These are phyloP conservation scores for Ogataea wickerhamii DNA, from an alignment of 805 yeast species.

Conservation along the genomic window DNA sequence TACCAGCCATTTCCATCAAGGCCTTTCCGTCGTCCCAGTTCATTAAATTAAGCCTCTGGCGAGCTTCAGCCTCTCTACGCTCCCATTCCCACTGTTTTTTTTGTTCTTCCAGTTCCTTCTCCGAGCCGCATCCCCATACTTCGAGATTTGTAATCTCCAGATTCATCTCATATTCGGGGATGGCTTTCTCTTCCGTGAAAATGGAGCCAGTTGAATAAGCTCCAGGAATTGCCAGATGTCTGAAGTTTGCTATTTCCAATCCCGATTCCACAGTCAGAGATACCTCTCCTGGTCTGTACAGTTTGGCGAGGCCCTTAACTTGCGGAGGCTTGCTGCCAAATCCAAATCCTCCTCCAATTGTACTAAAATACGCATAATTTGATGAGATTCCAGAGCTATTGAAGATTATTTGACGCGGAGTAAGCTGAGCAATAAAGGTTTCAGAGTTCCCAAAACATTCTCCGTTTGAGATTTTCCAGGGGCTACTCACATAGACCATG, in stretches of 20 bases:
- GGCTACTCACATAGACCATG: conserved; percentile 62
- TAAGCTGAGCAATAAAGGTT: conserved; percentile 59
- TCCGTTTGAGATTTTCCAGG: conserved; percentile 77
- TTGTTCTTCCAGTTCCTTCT: conserved; percentile 74
- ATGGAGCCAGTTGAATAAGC: conserved; percentile 38
- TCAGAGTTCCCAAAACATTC: conserved; percentile 63
- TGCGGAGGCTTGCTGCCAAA: conserved; percentile 71
- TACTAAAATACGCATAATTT: conserved; percentile 60
- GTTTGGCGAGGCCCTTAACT: conserved; percentile 41
- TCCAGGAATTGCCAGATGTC: conserved; percentile 63
- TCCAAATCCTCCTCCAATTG: conserved; percentile 76
- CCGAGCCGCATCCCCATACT: conserved; percentile 90
- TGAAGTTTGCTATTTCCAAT: conserved; percentile 75
- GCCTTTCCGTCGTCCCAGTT: conserved; percentile 80
- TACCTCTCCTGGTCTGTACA: conserved; percentile 66
- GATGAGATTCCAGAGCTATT: conserved; percentile 21
- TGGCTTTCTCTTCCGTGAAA: conserved; percentile 15
- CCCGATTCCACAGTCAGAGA: conserved; percentile 75
- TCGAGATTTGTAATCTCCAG: conserved; percentile 73
- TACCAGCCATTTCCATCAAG: conserved; percentile 76
- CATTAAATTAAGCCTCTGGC: conserved; percentile 65
- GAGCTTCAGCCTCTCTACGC: conserved; percentile 73
- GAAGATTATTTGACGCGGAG: conserved; percentile 62
- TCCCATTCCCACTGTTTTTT: conserved; percentile 87
- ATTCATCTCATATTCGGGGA: conserved; percentile 59